These are phyloP conservation scores for Aspergillus olivimuriae DNA, from an alignment of 495 filamentous ascomycete species.

Conservation along the genomic window DNA sequence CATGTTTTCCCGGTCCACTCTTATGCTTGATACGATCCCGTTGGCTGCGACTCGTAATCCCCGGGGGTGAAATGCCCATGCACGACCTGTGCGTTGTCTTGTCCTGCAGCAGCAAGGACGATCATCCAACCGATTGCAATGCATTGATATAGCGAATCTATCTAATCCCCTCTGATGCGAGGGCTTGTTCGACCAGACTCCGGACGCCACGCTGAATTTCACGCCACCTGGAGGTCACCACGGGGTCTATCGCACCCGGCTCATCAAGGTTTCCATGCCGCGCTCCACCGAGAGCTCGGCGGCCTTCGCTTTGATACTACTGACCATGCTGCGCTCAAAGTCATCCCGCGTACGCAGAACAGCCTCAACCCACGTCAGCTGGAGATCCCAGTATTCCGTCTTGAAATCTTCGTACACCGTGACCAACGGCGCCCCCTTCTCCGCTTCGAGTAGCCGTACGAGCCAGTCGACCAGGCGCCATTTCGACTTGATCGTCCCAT, in stretches of 20 bases:
- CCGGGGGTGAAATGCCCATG: too few species aligned
- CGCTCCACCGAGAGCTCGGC: constrained; percentile 74
- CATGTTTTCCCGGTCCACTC: too few species aligned
- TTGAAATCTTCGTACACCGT: constrained; percentile 80
- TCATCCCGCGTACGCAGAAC: constrained; percentile 84
- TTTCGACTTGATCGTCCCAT: constrained; percentile 69
- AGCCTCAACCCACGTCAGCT: constrained; percentile 93
- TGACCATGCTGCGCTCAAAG: constrained; percentile 85
- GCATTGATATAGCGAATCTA: too few species aligned
- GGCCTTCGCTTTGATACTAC: constrained; percentile 75
- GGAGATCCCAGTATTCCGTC: constrained; percentile 84
- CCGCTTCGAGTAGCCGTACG: constrained; percentile 62
- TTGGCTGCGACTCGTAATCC: too few species aligned
- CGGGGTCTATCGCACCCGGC: constrained; percentile 64
- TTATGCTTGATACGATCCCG: too few species aligned
- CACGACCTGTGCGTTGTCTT: too few species aligned
- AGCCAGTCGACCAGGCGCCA: constrained; percentile 87
- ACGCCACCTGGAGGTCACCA: too few species aligned
- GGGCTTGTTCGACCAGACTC: too few species aligned
- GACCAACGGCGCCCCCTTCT: constrained; percentile 63
- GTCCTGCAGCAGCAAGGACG: too few species aligned
- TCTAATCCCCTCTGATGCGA: too few species aligned
- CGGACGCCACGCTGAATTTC: too few species aligned
- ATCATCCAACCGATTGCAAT: too few species aligned
- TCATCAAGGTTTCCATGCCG: constrained; percentile 83